Percentiles rank a stretch among this genome's conserved stretches.
phyloP scores from a whole-genome alignment of 2,329 filamentous ascomycete species.

The Fusarium sp. region DNA sequence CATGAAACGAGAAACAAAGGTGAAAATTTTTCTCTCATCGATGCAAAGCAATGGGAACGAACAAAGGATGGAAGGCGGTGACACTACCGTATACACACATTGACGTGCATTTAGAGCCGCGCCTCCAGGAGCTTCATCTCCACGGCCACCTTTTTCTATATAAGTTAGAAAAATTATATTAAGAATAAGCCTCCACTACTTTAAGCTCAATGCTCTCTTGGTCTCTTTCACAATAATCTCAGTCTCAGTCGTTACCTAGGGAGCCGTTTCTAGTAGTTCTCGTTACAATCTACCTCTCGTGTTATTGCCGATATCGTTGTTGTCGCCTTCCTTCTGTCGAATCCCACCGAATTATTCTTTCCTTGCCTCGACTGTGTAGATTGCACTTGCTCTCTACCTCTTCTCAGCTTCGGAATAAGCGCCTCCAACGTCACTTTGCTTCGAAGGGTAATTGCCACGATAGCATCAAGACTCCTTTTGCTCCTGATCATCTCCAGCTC shows the following conservation, averaged over 20 bases:
- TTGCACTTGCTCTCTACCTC: conserved; percentile 10
- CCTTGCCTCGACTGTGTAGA: conserved; percentile 19
- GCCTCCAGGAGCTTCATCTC: conserved; percentile 7
- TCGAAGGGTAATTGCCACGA: conserved; percentile 13
- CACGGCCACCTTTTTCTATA: conserved; percentile 10
- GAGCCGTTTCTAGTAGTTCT: conserved; percentile 9
- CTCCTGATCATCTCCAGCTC: conserved; percentile 5
- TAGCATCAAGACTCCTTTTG: conserved; percentile 24
- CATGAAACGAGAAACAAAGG: conserved; percentile 15
- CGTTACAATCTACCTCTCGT: conserved; percentile 16
- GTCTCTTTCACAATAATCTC: conserved; percentile 5
- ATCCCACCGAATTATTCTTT: conserved; percentile 1
- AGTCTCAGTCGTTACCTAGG: conserved; percentile 9
- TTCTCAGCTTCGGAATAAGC: conserved; percentile 5
- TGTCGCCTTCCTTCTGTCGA: conserved; percentile 1
- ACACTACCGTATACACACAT: background rate
- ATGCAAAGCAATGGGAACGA: background rate
- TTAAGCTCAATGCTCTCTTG: conserved; percentile 19
- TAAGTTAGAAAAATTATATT: conserved; percentile 25
- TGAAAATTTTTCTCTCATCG: conserved; percentile 6
- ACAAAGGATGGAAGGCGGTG: conserved; percentile 2
- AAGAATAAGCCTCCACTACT: conserved; percentile 15
- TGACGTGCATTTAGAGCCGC: conserved; percentile 18
- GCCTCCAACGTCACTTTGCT: conserved; percentile 37
- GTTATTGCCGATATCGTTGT: background rate